Evolutionary conservation across 441 rosid species (phyloP).

Genomic region (Euphorbia schlechtendalii): DNA sequence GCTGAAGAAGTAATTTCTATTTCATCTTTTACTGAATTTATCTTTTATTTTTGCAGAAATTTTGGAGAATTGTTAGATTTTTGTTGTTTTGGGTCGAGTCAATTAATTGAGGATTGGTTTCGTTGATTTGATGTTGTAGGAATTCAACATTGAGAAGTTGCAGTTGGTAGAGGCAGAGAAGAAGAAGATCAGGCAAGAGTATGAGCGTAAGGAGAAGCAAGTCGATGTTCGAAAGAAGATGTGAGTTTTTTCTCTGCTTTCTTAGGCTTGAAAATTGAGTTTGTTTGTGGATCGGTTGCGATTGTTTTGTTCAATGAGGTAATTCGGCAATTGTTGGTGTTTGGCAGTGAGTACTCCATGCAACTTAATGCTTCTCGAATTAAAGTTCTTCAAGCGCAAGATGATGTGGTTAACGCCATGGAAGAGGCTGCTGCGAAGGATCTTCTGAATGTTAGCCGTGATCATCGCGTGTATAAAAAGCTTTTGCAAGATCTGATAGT

Average conservation of each 20-base stretch:
- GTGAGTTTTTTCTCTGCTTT: constrained; percentile 24
- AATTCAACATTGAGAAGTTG: constrained; percentile 86
- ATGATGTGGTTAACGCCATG: too few relatives aligned
- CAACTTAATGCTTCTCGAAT: too few relatives aligned
- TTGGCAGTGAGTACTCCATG: too few relatives aligned
- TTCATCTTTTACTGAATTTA: not conserved
- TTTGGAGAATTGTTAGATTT: not conserved
- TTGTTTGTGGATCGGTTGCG: not conserved
- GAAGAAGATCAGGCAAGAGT: constrained; percentile 88
- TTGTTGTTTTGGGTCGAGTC: not conserved
- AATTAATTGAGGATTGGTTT: not conserved
- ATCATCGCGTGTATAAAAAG: constrained; percentile 51
- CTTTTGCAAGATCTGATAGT: constrained; percentile 76
- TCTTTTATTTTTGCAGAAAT: not conserved
- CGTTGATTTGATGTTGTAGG: constrained; percentile 34
- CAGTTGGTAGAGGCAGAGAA: constrained; percentile 83
- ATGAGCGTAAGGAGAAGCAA: too few relatives aligned
- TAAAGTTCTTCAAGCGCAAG: too few relatives aligned
- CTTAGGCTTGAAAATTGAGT: not conserved
- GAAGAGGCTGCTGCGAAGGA: constrained; percentile 68
- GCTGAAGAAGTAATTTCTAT: constrained; percentile 57
- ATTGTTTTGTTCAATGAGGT: not conserved
- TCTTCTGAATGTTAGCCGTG: too few relatives aligned
- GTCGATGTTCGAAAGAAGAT: constrained; percentile 77
- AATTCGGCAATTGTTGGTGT: not conserved